Evolutionary conservation across 495 filamentous ascomycete species (phyloP), one percentile per base, ranked within the genome.

Genomic region (Lophiotrema nucula): DNA sequence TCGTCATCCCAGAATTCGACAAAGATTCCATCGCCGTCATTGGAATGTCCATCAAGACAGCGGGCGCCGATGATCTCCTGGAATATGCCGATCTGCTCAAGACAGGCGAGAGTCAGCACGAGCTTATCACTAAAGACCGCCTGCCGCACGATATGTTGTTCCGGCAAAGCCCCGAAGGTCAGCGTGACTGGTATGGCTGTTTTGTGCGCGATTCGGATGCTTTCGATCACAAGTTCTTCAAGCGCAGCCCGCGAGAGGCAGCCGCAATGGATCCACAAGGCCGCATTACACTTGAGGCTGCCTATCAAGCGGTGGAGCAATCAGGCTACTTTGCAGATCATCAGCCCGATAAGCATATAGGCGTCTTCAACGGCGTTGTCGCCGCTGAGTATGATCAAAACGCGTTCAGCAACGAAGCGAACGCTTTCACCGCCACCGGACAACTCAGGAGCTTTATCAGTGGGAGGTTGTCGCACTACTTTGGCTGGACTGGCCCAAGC

Each of bases 1-100:
- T n/a, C n/a, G n/a, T n/a, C n/a, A n/a, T n/a, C n/a, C n/a, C n/a
- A n/a, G n/a, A n/a, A n/a, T n/a, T n/a, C n/a, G n/a, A n/a, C n/a
- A n/a, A n/a, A n/a, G n/a, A n/a, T n/a, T n/a, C n/a, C n/a, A 35
- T 35, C 15, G 31, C 31, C 31, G 31, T 35, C 31, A 15, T 35
- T 8, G 79, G 80, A 0, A 80, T 81, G 77, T 71, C 79, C 0
- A 71, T 70, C 46, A 73, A 77, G 4, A 68, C 76, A 0, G 72
- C 79, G 6, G 80, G 79, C 1, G 79, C 79, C 1, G 69, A 78
- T 13, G 69, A 77, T 35, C 35, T 77, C 1, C 69, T 73, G 0
- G 73, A 80, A 22, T 78, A 79, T 49, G 78, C 73, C 73, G 27
- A 74, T 0, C 43, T 79, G 2, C 57, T 80, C 0, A 65, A 63